Evolutionary conservation across 2,329 filamentous ascomycete species (phyloP).

Genomic region (Aspergillus thermomutatus): DNA sequence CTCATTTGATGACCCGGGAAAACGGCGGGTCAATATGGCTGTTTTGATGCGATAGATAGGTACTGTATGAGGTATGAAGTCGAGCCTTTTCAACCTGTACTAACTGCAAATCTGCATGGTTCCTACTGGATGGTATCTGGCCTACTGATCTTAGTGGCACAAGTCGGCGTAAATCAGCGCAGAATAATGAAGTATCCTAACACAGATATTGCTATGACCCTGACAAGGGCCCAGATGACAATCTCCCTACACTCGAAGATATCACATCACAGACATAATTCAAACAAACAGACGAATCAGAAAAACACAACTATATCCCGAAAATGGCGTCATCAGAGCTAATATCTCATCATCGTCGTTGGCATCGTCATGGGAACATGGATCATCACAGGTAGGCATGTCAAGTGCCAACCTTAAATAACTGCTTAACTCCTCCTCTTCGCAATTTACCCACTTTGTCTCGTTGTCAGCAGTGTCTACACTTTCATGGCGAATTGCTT

Average conservation of each 20-base stretch:
- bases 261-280: neutral
- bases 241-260: constrained; percentile 12
- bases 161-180: no score
- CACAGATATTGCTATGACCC: no score
- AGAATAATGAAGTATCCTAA: neutral
- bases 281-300: constrained; percentile 1
- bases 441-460: neutral
- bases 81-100: neutral
- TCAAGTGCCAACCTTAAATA: neutral
- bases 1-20: neutral
- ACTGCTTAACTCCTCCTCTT: constrained; percentile 2
- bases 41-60: neutral
- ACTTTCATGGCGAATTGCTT: constrained; percentile 63
- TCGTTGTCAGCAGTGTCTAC: no score
- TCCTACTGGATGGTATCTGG: no score
- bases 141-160: no score
- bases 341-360: constrained; percentile 22
- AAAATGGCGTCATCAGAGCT: constrained; percentile 27
- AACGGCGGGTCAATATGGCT: neutral
- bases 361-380: neutral
- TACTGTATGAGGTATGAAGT: neutral
- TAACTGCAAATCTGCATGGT: no score
- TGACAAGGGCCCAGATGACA: neutral
- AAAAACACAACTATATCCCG: constrained; percentile 1
- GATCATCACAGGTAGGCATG: neutral